These are phyloP conservation scores for Cyberlindnera samutprakarnensis DNA, from an alignment of 805 yeast species.

Conservation along the genomic window DNA sequence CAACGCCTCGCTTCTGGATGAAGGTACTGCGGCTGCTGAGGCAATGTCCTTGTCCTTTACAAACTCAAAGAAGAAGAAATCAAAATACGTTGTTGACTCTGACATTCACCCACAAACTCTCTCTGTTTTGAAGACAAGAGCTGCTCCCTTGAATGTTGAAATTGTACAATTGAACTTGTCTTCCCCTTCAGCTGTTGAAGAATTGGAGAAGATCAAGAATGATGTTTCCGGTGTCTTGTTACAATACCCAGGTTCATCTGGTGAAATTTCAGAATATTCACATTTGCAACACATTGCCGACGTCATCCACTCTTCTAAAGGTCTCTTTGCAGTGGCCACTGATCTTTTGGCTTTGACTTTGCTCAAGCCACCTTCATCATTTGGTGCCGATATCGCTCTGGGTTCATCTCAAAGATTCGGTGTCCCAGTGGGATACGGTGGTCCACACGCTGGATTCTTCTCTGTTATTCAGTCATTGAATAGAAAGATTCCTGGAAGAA, in stretches of 20 bases:
- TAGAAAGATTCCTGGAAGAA: conserved; percentile 94
- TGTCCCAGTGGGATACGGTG: conserved; percentile 97
- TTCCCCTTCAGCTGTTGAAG: conserved; percentile 30
- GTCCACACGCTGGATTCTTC: conserved; percentile 98
- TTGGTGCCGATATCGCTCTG: conserved; percentile 87
- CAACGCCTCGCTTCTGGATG: conserved; percentile 91
- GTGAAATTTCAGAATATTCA: conserved; percentile 44
- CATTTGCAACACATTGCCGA: conserved; percentile 53
- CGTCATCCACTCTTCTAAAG: conserved; percentile 62
- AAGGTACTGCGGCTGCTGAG: conserved; percentile 96
- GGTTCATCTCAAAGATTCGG: conserved; percentile 96
- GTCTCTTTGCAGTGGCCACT: conserved; percentile 78
- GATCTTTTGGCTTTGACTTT: conserved; percentile 86
- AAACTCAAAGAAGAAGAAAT: conserved; percentile 57
- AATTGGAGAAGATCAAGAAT: conserved; percentile 26
- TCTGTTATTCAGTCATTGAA: conserved; percentile 76
- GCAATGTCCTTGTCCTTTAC: conserved; percentile 85
- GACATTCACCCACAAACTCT: conserved; percentile 82
- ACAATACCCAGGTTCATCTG: conserved; percentile 89
- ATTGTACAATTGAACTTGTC: conserved; percentile 50
- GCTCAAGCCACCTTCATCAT: conserved; percentile 73
- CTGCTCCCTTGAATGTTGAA: conserved; percentile 63
- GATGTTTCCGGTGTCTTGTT: conserved; percentile 73
- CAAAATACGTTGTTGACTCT: conserved; percentile 62
- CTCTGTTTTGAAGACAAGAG: conserved; percentile 72